A percentile compares a stretch with the other conserved stretches of the same genome.
These are phyloP conservation scores for Setomelanomma holmii DNA, from an alignment of 2,329 filamentous ascomycete species.

Conservation along the genomic window DNA sequence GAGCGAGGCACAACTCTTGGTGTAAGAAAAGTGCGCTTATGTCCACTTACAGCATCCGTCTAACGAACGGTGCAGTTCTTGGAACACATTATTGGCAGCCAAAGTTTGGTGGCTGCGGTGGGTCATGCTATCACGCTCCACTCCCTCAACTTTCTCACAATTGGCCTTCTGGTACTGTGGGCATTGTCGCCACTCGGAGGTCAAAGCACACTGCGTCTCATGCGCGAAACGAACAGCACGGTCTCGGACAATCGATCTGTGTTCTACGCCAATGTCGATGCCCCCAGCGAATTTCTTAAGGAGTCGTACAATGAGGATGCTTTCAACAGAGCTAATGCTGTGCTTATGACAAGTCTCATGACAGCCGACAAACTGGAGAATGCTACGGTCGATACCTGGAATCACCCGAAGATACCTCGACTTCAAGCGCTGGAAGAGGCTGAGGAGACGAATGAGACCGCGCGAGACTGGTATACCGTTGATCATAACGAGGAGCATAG, in stretches of 20 bases:
- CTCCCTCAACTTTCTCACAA: conserved; percentile 7
- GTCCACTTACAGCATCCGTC: too few relatives aligned
- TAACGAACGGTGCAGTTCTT: too few relatives aligned
- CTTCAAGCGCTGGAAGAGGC: conserved; percentile 6
- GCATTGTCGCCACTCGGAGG: conserved; percentile 29
- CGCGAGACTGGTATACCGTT: conserved; percentile 1
- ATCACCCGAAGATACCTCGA: conserved; percentile 8
- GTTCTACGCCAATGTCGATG: conserved; percentile 9
- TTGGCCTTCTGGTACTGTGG: conserved; percentile 21
- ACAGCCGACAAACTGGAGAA: conserved; percentile 4
- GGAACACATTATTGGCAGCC: conserved; percentile 11
- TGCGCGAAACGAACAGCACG: conserved; percentile 12
- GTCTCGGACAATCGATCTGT: conserved; percentile 2
- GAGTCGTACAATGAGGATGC: conserved; percentile 3
- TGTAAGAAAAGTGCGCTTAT: too few relatives aligned
- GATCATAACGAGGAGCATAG: neutral
- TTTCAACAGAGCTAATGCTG: conserved; percentile 2
- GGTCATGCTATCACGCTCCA: conserved; percentile 9
- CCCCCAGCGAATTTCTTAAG: neutral
- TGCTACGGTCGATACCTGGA: conserved; percentile 2
- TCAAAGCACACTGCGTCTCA: conserved; percentile 23
- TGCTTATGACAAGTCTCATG: conserved; percentile 3
- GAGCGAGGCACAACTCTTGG: conserved; percentile 5
- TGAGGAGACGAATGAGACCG: conserved; percentile 1
- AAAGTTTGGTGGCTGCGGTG: conserved; percentile 7